phyloP scores from a whole-genome alignment of 768 basidiomycete genomes.

The Leccinum disarticulatum region DNA sequence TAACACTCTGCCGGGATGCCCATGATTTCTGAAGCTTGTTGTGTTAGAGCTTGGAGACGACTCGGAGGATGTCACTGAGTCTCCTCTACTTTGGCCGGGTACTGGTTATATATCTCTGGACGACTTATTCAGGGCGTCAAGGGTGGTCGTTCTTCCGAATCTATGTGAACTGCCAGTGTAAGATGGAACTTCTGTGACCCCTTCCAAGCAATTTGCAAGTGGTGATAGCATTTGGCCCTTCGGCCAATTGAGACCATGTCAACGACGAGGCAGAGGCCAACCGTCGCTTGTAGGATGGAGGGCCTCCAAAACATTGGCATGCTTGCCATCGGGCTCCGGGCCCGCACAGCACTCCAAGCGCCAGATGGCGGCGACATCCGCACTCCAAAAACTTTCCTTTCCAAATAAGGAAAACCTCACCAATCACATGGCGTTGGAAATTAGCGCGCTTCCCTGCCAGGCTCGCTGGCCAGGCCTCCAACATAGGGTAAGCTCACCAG shows the following conservation, averaged over 20 bases:
- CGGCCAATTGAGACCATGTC: background rate
- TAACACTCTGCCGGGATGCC: background rate
- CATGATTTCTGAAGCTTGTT: background rate
- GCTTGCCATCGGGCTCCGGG: background rate
- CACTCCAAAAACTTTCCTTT: background rate
- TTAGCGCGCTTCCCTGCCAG: background rate
- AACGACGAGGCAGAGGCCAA: background rate
- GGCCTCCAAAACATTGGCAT: background rate
- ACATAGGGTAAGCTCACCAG: background rate
- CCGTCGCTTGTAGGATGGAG: background rate
- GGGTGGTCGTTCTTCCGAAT: background rate
- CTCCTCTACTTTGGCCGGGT: background rate
- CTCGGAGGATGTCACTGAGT: background rate
- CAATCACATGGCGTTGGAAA: background rate
- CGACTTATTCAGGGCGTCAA: background rate
- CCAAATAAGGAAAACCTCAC: background rate
- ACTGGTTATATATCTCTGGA: background rate
- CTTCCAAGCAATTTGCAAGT: background rate
- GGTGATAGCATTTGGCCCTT: no score
- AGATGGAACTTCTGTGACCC: background rate
- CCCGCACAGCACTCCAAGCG: no score
- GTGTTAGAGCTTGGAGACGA: background rate
- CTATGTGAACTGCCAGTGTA: background rate
- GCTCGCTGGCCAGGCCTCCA: background rate
- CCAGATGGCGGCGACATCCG: background rate